phyloP scores from a whole-genome alignment of 176 grass and related monocot genomes.

The Triticum monococcum region DNA sequence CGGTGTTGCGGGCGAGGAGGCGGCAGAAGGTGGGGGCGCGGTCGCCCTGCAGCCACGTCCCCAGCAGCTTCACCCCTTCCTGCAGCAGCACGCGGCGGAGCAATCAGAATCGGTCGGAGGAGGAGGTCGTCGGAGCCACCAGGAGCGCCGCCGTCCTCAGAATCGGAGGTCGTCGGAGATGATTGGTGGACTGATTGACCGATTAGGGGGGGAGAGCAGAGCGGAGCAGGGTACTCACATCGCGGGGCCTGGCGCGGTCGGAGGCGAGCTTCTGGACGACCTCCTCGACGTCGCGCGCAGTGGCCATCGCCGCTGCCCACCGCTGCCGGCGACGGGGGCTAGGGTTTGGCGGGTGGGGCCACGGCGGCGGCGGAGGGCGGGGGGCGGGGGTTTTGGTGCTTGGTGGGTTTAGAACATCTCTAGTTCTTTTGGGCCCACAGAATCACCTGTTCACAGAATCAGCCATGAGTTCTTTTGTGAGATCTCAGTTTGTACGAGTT shows the following conservation, averaged over 20 bases:
- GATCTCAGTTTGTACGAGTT: too few species aligned
- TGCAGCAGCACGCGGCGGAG: neutral
- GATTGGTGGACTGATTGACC: too few species aligned
- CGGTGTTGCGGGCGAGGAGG: constrained; percentile 60
- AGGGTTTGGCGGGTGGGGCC: constrained; percentile 22
- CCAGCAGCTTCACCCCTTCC: constrained; percentile 85
- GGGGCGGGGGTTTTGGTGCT: too few species aligned
- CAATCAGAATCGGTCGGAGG: neutral
- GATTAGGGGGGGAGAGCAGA: neutral
- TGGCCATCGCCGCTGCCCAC: constrained; percentile 34
- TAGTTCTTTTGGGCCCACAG: too few species aligned
- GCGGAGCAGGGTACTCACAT: constrained; percentile 34
- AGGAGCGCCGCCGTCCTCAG: neutral
- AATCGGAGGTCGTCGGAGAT: neutral
- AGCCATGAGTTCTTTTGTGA: too few species aligned
- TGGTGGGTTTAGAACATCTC: too few species aligned
- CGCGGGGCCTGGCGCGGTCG: constrained; percentile 61
- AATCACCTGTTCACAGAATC: too few species aligned
- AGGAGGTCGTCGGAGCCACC: neutral
- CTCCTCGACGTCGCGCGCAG: constrained; percentile 59
- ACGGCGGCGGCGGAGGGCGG: neutral
- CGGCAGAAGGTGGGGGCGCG: constrained; percentile 55
- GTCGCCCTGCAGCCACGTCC: constrained; percentile 66
- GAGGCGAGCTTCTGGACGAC: constrained; percentile 83
- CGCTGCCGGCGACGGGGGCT: neutral